Evolutionary conservation across 2,329 filamentous ascomycete species (phyloP), one percentile per base, ranked within the genome.

Genomic region (Trichophyton simii): DNA sequence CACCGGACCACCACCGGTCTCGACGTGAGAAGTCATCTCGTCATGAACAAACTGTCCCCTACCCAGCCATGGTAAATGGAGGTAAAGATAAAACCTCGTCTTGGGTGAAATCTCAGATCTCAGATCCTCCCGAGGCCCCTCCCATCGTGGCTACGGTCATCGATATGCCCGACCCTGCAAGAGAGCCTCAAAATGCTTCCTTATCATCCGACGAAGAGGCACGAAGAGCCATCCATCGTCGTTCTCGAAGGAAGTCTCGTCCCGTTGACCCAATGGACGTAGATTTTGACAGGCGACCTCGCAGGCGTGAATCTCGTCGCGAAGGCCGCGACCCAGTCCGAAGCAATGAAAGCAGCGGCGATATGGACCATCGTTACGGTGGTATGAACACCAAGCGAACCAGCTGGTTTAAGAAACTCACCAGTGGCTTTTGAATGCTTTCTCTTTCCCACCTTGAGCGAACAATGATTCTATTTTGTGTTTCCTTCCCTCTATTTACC

Each of bases 1-100:
- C 68, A 36, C 70, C 67, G 7, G 66, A 67, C 8, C 69, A 70
- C 9, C 63, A 66, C 57, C 18, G 18, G 3, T 60, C 66, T 44
- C 65, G 69, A 7, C 67, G 67, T 28, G 70, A 72, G 46, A 72
- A 72, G 52, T 65, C 67, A 38, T 65, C 66, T 54, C 68, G 67
- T 13, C 63, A 59, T 31, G 41, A 42, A 4, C 58, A 46, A 8
- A 44, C 60, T 18, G 54, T 61, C 20, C 63, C 68, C 62, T 59
- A 66, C 57, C 66, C 66, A 1, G 70, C 72, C 36, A 68, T 72
- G 63, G 71, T 70, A 65, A 66, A 68, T 36, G 72, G 73, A 20
- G 74, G 70, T 22, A 76, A 74, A 65, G 75, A 79, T 60, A 79
- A 80, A 67, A 80, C 76, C 38, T 77, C 77, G 6, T 78, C 76